Base-by-base conservation (phyloP, 2,329 filamentous ascomycete species). In the Neofusicoccum kwambonambiense region DNA sequence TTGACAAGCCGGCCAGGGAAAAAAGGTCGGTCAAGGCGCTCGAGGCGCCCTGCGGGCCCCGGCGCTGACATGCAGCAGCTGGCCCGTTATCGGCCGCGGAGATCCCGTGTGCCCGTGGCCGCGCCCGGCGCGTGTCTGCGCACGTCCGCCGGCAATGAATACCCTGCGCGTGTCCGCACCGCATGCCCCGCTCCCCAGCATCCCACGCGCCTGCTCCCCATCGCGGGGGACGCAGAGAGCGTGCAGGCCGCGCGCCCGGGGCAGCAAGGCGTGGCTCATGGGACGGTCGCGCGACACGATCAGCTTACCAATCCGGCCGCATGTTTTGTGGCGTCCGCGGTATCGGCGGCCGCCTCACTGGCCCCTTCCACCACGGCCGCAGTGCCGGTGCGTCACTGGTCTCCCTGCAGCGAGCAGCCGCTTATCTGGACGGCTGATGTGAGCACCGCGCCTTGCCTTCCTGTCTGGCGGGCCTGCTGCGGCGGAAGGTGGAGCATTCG, bases 271-370 rank as follows among this genome's bases (percentile, higher is more conserved):
- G 11, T 4, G 50, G 50, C 31, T 13, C 37, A 3, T 27, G 51
- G 41, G 17, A 31, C 19, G 39, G 37, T 19, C 37, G 22, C 19
- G 52, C 52, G 8, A 39, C 17, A 15, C 17, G 52, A 57, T 57
- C 17, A 44, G 52, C 52, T 57, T 57, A 57, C 39, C 52, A 57
- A 57, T 44, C 52, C 52, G 35, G 51, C 31, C 51, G 51, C 51
- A 12, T 56, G 51, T 13, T 41, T 56, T 35, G 35, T 17, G 19
- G 51, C 51, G 51, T 35, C 19, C 37, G 52, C 52, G 52, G 35
- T 44, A 57, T 57, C 52, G 52, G 52, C 52, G 52, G 37, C 13
- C 9, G 6, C 39, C 22, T 27, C 17, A 57, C 12, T 57, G 52
- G 27, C 27, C 4, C 22, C 22, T 22, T 22, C 22, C 22, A 22